Evolutionary conservation across 2,329 filamentous ascomycete genomes (phyloP), one percentile per base, ranked within the genome.

Genomic region (Podosphaera xanthii): DNA sequence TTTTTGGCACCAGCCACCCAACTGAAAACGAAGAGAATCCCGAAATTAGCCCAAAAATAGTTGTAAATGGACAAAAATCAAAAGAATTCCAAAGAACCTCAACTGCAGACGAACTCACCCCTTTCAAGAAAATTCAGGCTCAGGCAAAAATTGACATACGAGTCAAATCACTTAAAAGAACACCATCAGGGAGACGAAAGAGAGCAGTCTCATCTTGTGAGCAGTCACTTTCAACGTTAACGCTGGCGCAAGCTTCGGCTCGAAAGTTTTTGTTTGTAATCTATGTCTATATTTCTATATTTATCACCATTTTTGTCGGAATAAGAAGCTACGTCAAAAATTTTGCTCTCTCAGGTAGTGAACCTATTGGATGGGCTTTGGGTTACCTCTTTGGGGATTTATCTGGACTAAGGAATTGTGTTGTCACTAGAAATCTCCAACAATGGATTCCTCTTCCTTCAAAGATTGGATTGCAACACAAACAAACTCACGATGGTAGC

Each of bases 321-420:
- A 77, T 97, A 35, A 80, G 89, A 59, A 74, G 75, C 2, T 85
- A 87, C 64, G 80, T 97, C 57, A 72, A 77, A 46, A 71, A 72
- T 50, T 75, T 78, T 62, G 89, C 88, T 12, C 75, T 98, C 1
- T 67, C 77, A 40, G 81, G 80, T 14, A 73, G 81, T 58, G 92
- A 98, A 65, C 89, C 92, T 0, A 80, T 98, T 52, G 87, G 91
- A 2, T 98, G 92, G 92, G 90, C 88, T 0, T 71, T 96, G 9
- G 84, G 87, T 1, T 98, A 98, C 70, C 73, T 96, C 2, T 79
- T 97, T 62, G 90, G 91, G 10, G 86, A 94, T 65, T 68, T 90
- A 9, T 76, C 79, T 0, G 76, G 75, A 67, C 81, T 96, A 64
- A 78, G 89, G 33, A 82, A 84, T 68, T 77, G 84, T 69, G 78